These are phyloP conservation scores for Lentinus tigrinus DNA, from an alignment of 768 basidiomycete species.

Conservation along the genomic window DNA sequence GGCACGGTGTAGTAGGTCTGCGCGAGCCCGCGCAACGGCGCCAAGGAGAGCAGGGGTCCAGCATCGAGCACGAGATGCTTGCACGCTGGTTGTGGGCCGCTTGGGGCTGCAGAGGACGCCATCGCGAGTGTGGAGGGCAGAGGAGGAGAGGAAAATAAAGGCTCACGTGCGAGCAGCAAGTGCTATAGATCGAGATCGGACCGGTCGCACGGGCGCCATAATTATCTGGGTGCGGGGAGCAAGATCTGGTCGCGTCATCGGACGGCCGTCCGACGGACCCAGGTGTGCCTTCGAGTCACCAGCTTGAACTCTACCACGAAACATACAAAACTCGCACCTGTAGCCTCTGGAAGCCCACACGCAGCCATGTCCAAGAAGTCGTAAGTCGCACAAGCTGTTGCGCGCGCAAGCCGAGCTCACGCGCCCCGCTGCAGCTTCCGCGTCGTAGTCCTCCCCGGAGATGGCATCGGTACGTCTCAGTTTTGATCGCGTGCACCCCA, in stretches of 20 bases:
- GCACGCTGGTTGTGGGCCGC: constrained; percentile 45
- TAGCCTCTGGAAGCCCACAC: background rate
- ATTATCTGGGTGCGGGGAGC: too few species aligned
- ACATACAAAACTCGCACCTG: background rate
- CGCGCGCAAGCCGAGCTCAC: background rate
- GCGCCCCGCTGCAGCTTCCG: constrained; percentile 57
- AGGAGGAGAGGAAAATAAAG: constrained; percentile 17
- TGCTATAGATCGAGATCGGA: constrained; percentile 13
- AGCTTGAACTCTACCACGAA: background rate
- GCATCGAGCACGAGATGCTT: constrained; percentile 89
- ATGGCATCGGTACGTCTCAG: constrained; percentile 80
- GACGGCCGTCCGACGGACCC: background rate
- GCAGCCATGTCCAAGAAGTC: constrained; percentile 24
- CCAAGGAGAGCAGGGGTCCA: constrained; percentile 85
- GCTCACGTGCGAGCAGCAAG: constrained; percentile 20
- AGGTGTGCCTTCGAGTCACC: constrained; percentile 3
- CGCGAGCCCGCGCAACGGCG: constrained; percentile 87
- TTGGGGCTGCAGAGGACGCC: constrained; percentile 13
- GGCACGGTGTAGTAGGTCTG: constrained; percentile 85
- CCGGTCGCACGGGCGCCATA: constrained; percentile 1
- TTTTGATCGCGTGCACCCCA: background rate
- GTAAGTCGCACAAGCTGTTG: constrained; percentile 18
- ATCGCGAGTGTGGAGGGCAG: constrained; percentile 15
- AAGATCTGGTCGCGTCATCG: background rate
- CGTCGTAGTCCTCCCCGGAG: constrained; percentile 89